Conservation (phyloP, 2,329 filamentous ascomycete genomes). For the Fusarium sp. region DNA sequence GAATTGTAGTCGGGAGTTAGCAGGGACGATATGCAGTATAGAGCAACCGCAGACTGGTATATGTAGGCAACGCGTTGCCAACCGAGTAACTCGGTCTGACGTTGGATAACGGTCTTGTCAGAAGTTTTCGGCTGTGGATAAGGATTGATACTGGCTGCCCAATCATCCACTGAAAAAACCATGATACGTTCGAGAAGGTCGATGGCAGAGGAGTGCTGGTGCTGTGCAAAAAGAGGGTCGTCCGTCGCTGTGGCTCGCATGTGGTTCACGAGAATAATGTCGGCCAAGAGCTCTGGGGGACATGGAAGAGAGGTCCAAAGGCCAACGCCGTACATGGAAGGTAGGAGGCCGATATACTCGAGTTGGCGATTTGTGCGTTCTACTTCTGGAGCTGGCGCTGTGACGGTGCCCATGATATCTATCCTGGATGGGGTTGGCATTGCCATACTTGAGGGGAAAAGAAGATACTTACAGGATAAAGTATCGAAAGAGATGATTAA, state of each 20-base stretch:
- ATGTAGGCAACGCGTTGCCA: conserved; percentile 30
- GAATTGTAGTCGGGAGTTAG: background rate
- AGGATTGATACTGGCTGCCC: conserved; percentile 4
- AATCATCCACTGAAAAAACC: conserved; percentile 34
- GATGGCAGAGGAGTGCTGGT: background rate
- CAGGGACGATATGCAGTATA: conserved; percentile 36
- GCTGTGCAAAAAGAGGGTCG: background rate
- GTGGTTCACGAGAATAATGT: conserved; percentile 38
- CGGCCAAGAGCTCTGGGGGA: conserved; percentile 29
- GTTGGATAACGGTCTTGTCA: background rate
- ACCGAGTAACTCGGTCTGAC: background rate
- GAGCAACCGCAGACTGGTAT: conserved; percentile 34
- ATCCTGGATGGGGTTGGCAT: background rate
- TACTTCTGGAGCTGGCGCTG: conserved; percentile 8
- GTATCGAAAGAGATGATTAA: conserved; percentile 19
- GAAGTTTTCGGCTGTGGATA: background rate
- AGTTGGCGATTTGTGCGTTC: conserved; percentile 15
- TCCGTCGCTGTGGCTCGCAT: conserved; percentile 23
- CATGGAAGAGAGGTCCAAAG: conserved; percentile 38
- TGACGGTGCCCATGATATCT: conserved; percentile 30
- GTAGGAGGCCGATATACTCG: conserved; percentile 18
- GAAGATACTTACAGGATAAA: conserved; percentile 18
- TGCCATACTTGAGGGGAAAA: background rate
- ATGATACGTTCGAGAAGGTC: conserved; percentile 29
- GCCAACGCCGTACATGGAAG: conserved; percentile 28